phyloP scores from a whole-genome alignment of 495 filamentous ascomycete genomes.

The Xylaria castorea region DNA sequence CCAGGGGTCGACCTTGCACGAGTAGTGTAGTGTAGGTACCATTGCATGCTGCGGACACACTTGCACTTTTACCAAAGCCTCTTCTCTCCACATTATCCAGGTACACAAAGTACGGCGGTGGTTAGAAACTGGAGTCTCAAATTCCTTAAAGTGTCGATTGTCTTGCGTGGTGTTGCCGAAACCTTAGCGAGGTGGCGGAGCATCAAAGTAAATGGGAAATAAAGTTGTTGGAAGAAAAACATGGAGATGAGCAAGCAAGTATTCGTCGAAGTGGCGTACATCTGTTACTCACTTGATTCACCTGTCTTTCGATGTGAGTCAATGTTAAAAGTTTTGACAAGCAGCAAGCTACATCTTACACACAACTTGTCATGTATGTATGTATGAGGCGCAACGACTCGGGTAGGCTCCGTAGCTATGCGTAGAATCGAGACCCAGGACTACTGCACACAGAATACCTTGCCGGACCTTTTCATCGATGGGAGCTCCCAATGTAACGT shows the following conservation, averaged over 20 bases:
- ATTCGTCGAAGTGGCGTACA: neutral
- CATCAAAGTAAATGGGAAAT: neutral
- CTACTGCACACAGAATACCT: neutral
- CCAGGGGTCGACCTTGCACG: constrained; percentile 23
- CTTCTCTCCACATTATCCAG: constrained; percentile 18
- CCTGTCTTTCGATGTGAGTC: neutral
- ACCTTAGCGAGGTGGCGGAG: neutral
- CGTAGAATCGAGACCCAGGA: constrained; percentile 14
- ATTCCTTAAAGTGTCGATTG: neutral
- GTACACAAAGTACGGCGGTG: neutral
- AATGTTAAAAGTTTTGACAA: constrained; percentile 1
- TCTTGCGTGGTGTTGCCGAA: constrained; percentile 1
- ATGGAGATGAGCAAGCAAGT: neutral
- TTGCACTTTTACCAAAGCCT: neutral
- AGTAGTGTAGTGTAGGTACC: constrained; percentile 8
- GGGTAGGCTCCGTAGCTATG: constrained; percentile 5
- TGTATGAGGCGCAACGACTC: constrained; percentile 12
- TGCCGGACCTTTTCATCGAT: constrained; percentile 14
- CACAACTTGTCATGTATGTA: neutral
- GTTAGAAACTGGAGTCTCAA: neutral
- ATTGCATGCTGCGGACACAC: constrained; percentile 15
- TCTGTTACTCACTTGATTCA: neutral
- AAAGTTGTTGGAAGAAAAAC: neutral
- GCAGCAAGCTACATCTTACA: neutral
- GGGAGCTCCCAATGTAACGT: constrained; percentile 11